Base-by-base conservation (phyloP, 1,139 yeast genomes). In the Blastobotrys proliferans region DNA sequence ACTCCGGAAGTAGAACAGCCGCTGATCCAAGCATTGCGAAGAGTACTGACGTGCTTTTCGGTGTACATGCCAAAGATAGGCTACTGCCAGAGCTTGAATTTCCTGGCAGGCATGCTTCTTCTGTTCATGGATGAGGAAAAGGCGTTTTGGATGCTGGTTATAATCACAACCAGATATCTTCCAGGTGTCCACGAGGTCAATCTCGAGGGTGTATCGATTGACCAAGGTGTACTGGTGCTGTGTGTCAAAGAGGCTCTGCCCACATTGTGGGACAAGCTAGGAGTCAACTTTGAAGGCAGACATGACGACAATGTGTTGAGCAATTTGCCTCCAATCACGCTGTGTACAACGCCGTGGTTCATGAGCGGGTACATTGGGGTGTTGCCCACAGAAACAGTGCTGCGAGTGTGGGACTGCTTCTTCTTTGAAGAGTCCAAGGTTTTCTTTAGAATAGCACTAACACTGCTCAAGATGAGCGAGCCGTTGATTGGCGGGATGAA, bases 311-410 rank as follows among this genome's bases (percentile, higher is more conserved):
- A 82, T 57, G 82, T 83, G 43, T 69, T 90, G 40, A 70, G 79
- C 17, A 79, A 83, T 52, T 66, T 88, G 40, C 98, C 98, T 1
- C 95, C 97, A 0, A 78, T 92, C 4, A 85, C 97, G 0, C 71
- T 92, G 34, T 94, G 95, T 51, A 90, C 97, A 0, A 90, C 97
- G 0, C 82, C 95, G 38, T 92, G 98, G 98, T 92, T 92, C 61
- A 92, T 92, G 98, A 84, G 96, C 51, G 76, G 87, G 5, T 92
- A 84, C 65, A 87, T 90, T 31, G 95, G 95, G 0, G 77, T 81
- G 1, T 65, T 92, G 32, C 98, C 97, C 0, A 77, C 86, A 14
- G 97, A 92, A 59, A 79, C 94, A 0, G 83, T 86, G 9, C 68
- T 92, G 40, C 68, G 97, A 45, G 82, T 92, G 0, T 92, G 98